phyloP scores from a whole-genome alignment of 106 monocot genomes.

The Allium fistulosum region DNA sequence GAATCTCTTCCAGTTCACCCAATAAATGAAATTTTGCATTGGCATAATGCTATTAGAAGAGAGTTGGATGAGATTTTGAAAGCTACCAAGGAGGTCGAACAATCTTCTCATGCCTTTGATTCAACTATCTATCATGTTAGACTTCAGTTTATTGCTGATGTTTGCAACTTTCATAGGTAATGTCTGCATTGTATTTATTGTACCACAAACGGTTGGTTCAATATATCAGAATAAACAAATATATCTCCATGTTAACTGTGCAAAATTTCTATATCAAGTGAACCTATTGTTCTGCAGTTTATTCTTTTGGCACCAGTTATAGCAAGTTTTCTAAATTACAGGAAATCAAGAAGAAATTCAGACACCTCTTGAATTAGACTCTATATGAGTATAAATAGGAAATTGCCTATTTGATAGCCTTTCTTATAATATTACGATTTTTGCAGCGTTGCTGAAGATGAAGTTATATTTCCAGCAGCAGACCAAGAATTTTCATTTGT shows the following conservation, averaged over 20 bases:
- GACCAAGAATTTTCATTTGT: constrained; percentile 53
- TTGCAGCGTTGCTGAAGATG: constrained; percentile 86
- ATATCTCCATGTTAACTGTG: no score
- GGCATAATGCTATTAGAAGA: constrained; percentile 86
- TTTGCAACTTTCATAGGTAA: constrained; percentile 93
- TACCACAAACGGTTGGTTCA: not conserved
- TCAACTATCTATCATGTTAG: constrained; percentile 57
- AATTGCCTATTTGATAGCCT: no score
- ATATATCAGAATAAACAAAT: no score
- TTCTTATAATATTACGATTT: not conserved
- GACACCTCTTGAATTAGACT: no score
- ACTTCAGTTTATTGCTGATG: constrained; percentile 81
- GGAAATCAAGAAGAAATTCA: no score
- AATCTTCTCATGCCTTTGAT: constrained; percentile 53
- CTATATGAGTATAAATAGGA: no score
- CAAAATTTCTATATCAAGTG: no score
- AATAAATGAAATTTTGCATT: constrained; percentile 84
- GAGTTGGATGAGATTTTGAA: constrained; percentile 75
- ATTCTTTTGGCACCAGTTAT: no score
- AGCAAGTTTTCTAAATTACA: no score
- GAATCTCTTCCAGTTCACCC: constrained; percentile 31
- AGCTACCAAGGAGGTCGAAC: constrained; percentile 65
- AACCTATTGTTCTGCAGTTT: no score
- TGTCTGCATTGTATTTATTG: not conserved
- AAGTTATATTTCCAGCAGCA: constrained; percentile 92